These are phyloP conservation scores for Recurvomyces mirabilis DNA, from an alignment of 495 filamentous ascomycete genomes.

Conservation along the genomic window DNA sequence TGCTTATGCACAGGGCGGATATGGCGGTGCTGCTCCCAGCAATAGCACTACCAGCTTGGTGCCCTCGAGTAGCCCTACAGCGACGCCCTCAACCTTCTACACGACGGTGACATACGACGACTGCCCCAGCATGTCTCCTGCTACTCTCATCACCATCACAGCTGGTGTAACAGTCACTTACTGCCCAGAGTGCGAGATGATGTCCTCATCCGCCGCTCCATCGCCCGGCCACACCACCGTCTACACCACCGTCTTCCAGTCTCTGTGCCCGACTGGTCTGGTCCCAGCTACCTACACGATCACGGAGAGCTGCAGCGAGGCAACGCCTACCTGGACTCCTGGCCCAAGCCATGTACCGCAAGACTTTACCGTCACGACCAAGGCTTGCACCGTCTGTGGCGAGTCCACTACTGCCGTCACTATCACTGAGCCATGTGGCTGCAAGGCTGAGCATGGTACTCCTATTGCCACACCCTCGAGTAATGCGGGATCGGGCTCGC, in stretches of 20 bases:
- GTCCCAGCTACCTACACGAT: slow-evolving; percentile 38
- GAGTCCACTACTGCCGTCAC: slow-evolving; percentile 31
- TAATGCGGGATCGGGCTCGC: neutral
- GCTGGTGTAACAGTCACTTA: slow-evolving; percentile 17
- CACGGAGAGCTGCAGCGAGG: slow-evolving; percentile 31
- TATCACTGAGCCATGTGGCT: slow-evolving; percentile 28
- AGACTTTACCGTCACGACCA: slow-evolving; percentile 39
- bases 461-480: neutral
- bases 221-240: slow-evolving; percentile 31
- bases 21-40: neutral
- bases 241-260: slow-evolving; percentile 33
- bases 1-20: slow-evolving; percentile 10
- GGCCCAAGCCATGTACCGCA: slow-evolving; percentile 27
- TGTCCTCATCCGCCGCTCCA: neutral
- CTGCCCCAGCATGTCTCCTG: slow-evolving; percentile 9
- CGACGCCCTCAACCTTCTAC: slow-evolving; percentile 8
- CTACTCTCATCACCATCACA: slow-evolving; percentile 19
- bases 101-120: slow-evolving; percentile 12
- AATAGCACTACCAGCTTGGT: neutral
- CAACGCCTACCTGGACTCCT: slow-evolving; percentile 23
- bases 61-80: neutral
- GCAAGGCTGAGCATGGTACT: neutral
- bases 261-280: slow-evolving; percentile 33
- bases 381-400: slow-evolving; percentile 35
- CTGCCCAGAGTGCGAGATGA: slow-evolving; percentile 19